Percentiles rank a stretch among this genome's conserved stretches.
Conservation (phyloP, 2,329 filamentous ascomycete species). For the Aureobasidium leucospermi region DNA sequence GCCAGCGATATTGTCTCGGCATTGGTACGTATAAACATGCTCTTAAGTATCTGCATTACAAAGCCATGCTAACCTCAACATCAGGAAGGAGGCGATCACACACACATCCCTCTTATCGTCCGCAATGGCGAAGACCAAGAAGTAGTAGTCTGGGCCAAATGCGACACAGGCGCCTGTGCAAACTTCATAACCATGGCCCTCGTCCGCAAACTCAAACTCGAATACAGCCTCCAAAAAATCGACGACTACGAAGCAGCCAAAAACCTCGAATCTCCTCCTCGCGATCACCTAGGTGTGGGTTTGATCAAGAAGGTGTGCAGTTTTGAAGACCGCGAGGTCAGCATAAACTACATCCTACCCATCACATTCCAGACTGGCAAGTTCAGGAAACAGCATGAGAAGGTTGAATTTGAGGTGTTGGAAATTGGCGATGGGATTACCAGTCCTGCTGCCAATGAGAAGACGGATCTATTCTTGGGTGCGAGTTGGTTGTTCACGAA, state of each 20-base stretch:
- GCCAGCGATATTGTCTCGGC: conserved; percentile 17
- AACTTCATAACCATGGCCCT: conserved; percentile 18
- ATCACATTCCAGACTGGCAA: conserved; percentile 24
- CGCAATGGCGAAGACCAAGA: conserved; percentile 14
- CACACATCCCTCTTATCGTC: conserved; percentile 18
- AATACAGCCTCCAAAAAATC: conserved; percentile 1
- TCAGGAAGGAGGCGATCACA: conserved; percentile 16
- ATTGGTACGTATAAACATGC: neutral
- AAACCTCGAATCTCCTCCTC: neutral
- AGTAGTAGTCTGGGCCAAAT: conserved; percentile 20
- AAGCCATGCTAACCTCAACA: neutral
- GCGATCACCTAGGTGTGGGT: conserved; percentile 6
- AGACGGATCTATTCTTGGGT: conserved; percentile 5
- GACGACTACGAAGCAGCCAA: neutral
- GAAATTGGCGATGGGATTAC: conserved; percentile 8
- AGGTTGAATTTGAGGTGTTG: conserved; percentile 46
- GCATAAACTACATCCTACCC: neutral
- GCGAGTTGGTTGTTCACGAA: conserved; percentile 12
- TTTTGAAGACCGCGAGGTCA: conserved; percentile 5
- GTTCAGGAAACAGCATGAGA: conserved; percentile 59
- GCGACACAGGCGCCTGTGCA: conserved; percentile 20
- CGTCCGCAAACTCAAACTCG: conserved; percentile 7
- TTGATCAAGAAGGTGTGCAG: conserved; percentile 7
- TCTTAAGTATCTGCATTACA: neutral
- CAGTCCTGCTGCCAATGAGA: conserved; percentile 3